Percentiles rank a stretch among this genome's conserved stretches.
Evolutionary conservation across 352 stramenopile species (phyloP).

Genomic region (Phytopythium aichiense): DNA sequence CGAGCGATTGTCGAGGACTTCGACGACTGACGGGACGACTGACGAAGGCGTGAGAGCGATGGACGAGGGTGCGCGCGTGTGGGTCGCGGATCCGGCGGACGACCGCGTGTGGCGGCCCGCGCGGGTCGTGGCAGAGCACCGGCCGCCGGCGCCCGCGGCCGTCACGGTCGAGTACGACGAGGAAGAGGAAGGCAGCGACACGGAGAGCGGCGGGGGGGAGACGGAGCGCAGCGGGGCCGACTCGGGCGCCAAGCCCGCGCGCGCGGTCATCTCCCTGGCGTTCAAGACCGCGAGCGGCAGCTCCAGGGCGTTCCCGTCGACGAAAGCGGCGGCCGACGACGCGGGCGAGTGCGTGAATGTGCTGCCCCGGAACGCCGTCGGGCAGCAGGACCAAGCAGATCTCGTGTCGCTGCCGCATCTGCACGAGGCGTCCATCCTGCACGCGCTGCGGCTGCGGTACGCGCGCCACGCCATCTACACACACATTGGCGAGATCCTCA

Average conservation of each 20-base stretch:
- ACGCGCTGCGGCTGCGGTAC: slow-evolving; percentile 74
- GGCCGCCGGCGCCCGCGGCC: slow-evolving; percentile 1
- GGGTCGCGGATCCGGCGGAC: slow-evolving; percentile 50
- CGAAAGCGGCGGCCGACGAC: neutral
- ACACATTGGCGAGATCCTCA: slow-evolving; percentile 80
- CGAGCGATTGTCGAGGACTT: neutral
- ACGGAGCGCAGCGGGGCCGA: neutral
- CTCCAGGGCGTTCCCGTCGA: neutral
- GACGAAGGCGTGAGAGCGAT: slow-evolving; percentile 21
- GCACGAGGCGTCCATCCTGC: slow-evolving; percentile 81
- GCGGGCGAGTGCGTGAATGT: slow-evolving; percentile 63
- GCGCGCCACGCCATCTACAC: slow-evolving; percentile 84
- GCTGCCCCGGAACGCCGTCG: slow-evolving; percentile 57
- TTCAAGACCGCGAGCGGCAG: slow-evolving; percentile 7
- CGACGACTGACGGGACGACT: no score
- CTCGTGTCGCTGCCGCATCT: slow-evolving; percentile 80
- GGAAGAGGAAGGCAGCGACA: slow-evolving; percentile 8
- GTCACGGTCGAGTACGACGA: slow-evolving; percentile 26
- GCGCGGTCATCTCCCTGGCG: slow-evolving; percentile 31
- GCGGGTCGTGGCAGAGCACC: slow-evolving; percentile 20
- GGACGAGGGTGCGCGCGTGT: slow-evolving; percentile 70
- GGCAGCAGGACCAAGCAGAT: slow-evolving; percentile 67
- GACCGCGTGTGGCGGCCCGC: slow-evolving; percentile 61
- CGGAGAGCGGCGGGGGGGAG: slow-evolving; percentile 8
- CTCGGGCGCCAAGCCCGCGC: slow-evolving; percentile 5